Evolutionary conservation across 257 asterid species (phyloP).

Genomic region (Parsonsia alboflavescens): DNA sequence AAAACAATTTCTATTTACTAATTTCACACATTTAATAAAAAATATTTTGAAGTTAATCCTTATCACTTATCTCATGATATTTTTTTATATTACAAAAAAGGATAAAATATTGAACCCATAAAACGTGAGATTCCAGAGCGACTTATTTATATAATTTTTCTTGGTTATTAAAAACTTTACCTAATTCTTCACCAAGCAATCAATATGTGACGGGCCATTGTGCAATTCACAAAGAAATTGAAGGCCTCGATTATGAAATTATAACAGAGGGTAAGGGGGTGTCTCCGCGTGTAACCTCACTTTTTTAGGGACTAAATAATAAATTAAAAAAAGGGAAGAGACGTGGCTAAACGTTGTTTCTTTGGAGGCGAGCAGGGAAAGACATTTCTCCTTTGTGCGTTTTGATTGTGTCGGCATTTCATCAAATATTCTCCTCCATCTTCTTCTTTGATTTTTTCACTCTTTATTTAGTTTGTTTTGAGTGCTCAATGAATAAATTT

Average conservation of each 20-base stretch:
- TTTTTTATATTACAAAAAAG: no score
- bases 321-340: not conserved
- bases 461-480: no score
- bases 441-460: no score
- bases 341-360: constrained; percentile 8
- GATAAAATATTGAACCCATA: no score
- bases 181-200: not conserved
- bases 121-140: no score
- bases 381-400: not conserved
- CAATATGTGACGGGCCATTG: no score
- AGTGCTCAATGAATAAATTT: no score
- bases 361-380: constrained; percentile 10
- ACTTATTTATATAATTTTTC: no score
- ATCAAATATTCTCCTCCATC: not conserved
- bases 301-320: not conserved
- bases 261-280: not conserved
- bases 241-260: not conserved
- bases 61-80: no score
- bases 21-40: no score
- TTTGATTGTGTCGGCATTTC: not conserved
- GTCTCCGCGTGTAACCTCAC: not conserved
- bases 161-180: not conserved
- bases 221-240: not conserved
- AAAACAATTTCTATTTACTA: no score
- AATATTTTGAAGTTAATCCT: no score